Evolutionary conservation across 2,329 filamentous ascomycete species (phyloP).

Genomic region (Arthrobotrys conoides): DNA sequence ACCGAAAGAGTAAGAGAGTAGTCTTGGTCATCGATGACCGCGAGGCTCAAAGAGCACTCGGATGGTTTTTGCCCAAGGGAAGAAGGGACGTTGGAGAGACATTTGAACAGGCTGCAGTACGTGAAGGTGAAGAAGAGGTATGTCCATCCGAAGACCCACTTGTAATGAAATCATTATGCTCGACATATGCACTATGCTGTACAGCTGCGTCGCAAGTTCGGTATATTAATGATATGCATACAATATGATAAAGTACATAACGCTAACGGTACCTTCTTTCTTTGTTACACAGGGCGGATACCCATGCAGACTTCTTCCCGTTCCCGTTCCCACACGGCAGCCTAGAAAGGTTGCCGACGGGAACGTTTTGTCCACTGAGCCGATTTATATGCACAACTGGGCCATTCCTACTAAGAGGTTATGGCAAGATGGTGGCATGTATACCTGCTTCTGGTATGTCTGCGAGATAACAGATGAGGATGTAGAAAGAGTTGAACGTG

Average conservation of each 20-base stretch:
- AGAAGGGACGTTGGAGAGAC: constrained; percentile 55
- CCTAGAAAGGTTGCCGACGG: constrained; percentile 36
- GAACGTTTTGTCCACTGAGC: constrained; percentile 38
- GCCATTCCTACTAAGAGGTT: constrained; percentile 34
- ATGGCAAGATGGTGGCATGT: constrained; percentile 53
- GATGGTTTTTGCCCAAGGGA: constrained; percentile 58
- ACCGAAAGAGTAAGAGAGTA: constrained; percentile 44
- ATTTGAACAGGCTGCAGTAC: constrained; percentile 37
- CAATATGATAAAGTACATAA: background rate
- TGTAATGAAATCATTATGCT: constrained; percentile 1
- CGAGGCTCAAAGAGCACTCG: constrained; percentile 21
- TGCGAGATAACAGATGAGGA: constrained; percentile 57
- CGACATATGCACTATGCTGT: background rate
- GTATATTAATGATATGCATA: background rate
- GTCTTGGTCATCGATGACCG: constrained; percentile 52
- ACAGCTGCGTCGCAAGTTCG: background rate
- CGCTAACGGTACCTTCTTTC: background rate
- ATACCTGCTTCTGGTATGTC: constrained; percentile 55
- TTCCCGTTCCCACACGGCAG: constrained; percentile 51
- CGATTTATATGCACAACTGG: constrained; percentile 60
- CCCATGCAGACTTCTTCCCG: constrained; percentile 51
- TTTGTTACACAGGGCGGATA: constrained; percentile 47
- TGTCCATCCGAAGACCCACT: constrained; percentile 15
- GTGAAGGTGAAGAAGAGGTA: constrained; percentile 61
- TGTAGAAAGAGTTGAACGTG: constrained; percentile 39